Base-by-base conservation (phyloP, 495 filamentous ascomycete genomes). In the Neurospora pannonica region DNA sequence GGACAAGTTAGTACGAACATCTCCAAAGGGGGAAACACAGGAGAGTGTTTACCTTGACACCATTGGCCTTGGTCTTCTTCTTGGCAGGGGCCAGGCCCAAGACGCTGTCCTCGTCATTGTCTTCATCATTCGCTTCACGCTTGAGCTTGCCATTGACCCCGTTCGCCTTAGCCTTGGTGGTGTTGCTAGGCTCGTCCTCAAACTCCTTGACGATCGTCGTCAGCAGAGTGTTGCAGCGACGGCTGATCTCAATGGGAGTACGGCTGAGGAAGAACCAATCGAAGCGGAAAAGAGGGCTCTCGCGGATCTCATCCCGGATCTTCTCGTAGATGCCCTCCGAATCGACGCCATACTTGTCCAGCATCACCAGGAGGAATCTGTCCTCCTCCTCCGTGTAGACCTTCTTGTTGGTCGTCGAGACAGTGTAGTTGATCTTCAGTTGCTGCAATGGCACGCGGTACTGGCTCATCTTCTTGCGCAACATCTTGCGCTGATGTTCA, bases 351-450 rank as follows among this genome's bases (percentile, higher is more conserved):
- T 92, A 92, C 82, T 90, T 91, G 81, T 99, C 94, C 4, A 99
- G 83, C 84, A 97, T 92, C 43, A 98, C 95, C 38, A 99, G 86
- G 70, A 99, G 85, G 84, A 99, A 99, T 13, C 97, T 90, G 79
- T 99, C 97, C 83, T 99, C 97, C 79, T 99, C 97, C 79, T 98
- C 97, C 0, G 96, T 98, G 79, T 99, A 99, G 7, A 98, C 94
- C 85, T 98, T 98, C 87, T 99, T 99, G 85, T 99, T 99, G 70
- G 97, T 99, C 4, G 97, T 99, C 3, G 94, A 97, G 28, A 99
- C 96, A 1, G 94, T 96, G 82, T 99, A 99, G 84, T 96, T 97
- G 84, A 99, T 93, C 86, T 97, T 97, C 73, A 99, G 88, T 82
- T 99, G 97, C 82, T 98, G 95, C 4, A 99, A 88, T 38, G 97